Evolutionary conservation across 345 rosid species (phyloP).

Genomic region (Euclidium syriacum): DNA sequence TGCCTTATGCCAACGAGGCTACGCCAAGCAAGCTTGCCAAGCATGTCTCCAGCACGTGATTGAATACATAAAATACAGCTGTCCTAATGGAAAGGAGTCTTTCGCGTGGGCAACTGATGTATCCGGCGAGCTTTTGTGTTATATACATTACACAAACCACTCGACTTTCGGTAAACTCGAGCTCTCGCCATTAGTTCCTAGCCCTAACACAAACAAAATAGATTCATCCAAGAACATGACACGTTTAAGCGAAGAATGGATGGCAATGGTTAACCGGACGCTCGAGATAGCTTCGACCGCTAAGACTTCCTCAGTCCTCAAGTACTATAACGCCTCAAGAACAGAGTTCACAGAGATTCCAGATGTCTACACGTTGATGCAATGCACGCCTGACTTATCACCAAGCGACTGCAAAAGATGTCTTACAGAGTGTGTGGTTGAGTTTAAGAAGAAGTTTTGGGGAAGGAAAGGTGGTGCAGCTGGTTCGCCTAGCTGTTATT

Average conservation of each 20-base stretch:
- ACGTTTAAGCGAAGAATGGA: constrained; percentile 32
- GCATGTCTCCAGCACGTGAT: constrained; percentile 17
- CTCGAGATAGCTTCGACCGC: constrained; percentile 26
- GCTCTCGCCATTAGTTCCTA: neutral
- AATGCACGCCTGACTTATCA: constrained; percentile 45
- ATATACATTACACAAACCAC: constrained; percentile 33
- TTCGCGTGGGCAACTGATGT: constrained; percentile 18
- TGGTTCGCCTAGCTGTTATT: constrained; percentile 34
- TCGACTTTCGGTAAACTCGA: constrained; percentile 30
- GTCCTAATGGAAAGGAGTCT: constrained; percentile 37
- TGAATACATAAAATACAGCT: constrained; percentile 2
- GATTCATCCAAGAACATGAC: neutral
- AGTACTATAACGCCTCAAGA: constrained; percentile 36
- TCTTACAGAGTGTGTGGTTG: neutral
- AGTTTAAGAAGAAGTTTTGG: constrained; percentile 15
- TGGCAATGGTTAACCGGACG: constrained; percentile 8
- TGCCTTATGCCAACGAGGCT: constrained; percentile 39
- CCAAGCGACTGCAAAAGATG: constrained; percentile 25
- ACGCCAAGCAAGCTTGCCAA: constrained; percentile 20
- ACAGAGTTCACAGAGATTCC: neutral
- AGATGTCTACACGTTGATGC: constrained; percentile 35
- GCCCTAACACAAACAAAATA: neutral
- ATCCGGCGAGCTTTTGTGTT: constrained; percentile 24
- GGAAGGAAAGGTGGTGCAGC: constrained; percentile 38
- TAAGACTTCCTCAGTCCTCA: constrained; percentile 30